Conservation (phyloP, 2,329 filamentous ascomycete genomes). For the Cladosporium sp. region DNA sequence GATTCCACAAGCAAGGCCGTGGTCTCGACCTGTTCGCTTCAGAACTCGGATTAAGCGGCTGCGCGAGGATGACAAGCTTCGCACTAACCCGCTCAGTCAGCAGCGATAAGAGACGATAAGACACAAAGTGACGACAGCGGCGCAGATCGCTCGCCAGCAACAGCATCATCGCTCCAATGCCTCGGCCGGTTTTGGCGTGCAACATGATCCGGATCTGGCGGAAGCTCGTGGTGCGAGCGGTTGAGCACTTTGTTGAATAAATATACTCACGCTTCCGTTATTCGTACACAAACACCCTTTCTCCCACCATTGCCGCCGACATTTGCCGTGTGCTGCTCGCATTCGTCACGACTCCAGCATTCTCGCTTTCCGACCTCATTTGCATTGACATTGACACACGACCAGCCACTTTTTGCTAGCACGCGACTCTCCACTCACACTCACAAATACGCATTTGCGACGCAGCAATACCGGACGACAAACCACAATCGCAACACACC, state of each 20-base stretch:
- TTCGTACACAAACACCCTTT: not conserved
- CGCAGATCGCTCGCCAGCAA: not conserved
- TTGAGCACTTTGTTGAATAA: too few species aligned
- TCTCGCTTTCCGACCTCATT: not conserved
- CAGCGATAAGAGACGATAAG: constrained; percentile 10
- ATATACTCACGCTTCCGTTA: not conserved
- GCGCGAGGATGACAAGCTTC: not conserved
- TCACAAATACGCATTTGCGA: not conserved
- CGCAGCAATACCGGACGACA: not conserved
- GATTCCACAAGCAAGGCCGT: too few species aligned
- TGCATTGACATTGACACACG: not conserved
- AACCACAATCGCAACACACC: not conserved
- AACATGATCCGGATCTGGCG: constrained; percentile 3
- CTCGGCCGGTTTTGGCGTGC: not conserved
- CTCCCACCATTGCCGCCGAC: not conserved
- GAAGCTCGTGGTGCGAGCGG: not conserved
- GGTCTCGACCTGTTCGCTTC: too few species aligned
- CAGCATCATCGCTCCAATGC: constrained; percentile 5
- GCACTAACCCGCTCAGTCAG: constrained; percentile 1
- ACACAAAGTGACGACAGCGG: constrained; percentile 2
- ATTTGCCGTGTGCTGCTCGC: not conserved
- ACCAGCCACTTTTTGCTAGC: not conserved
- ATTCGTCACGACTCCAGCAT: not conserved
- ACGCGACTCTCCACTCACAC: not conserved
- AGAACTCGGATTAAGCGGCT: not conserved